Percentiles rank a stretch among this genome's conserved stretches.
Evolutionary conservation across 495 filamentous ascomycete genomes (phyloP).

Genomic region (Saxophila tyrrhenica): DNA sequence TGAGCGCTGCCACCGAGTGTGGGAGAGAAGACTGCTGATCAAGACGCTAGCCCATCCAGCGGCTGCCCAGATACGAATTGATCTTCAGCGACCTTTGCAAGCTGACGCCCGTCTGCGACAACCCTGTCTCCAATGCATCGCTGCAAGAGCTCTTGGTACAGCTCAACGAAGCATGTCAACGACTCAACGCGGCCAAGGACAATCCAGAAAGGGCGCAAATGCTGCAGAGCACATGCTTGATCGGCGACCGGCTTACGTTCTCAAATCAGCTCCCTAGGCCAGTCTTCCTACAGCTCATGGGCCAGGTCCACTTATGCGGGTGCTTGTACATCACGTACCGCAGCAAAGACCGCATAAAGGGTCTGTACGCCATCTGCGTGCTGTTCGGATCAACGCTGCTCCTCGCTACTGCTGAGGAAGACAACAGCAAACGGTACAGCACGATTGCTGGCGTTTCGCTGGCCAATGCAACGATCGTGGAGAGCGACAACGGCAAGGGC

Average conservation of each 20-base stretch:
- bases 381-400: constrained; percentile 74
- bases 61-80: constrained; percentile 85
- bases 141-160: constrained; percentile 62
- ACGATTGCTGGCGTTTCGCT: constrained; percentile 67
- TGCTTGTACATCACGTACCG: constrained; percentile 79
- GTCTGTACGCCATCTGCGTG: constrained; percentile 78
- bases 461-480: constrained; percentile 59
- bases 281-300: constrained; percentile 55
- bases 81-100: constrained; percentile 73
- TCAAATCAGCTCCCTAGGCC: constrained; percentile 49
- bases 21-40: background rate
- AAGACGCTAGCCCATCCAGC: constrained; percentile 66
- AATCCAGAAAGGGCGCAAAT: constrained; percentile 29
- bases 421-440: constrained; percentile 47
- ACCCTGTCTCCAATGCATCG: constrained; percentile 65
- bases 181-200: constrained; percentile 66
- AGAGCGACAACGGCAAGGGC: constrained; percentile 70
- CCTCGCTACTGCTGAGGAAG: constrained; percentile 54
- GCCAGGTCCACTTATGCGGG: constrained; percentile 75
- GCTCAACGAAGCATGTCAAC: constrained; percentile 57
- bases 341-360: constrained; percentile 49
- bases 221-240: constrained; percentile 61
- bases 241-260: constrained; percentile 68
- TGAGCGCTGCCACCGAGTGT: constrained; percentile 24
- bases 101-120: constrained; percentile 72